Evolutionary conservation across 106 monocot genomes (phyloP).

Genomic region (Cymbidium sinense): DNA sequence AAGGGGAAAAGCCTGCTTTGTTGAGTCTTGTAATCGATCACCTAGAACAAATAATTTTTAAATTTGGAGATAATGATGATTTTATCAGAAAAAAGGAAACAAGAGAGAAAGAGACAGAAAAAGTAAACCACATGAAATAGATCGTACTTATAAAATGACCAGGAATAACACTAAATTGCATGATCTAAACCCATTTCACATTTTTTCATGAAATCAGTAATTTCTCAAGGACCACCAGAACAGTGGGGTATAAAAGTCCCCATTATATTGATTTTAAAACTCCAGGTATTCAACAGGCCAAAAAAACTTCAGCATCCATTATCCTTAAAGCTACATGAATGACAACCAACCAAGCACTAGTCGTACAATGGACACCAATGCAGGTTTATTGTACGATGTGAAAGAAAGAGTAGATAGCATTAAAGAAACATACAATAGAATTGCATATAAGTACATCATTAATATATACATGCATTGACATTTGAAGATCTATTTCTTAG

Average conservation of each 20-base stretch:
- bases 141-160: not conserved
- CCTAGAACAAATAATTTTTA: constrained; percentile 29
- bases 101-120: not conserved
- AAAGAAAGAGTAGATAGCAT: too few relatives aligned
- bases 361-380: too few relatives aligned
- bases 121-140: not conserved
- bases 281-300: too few relatives aligned
- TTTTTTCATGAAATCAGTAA: not conserved
- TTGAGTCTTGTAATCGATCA: constrained; percentile 94
- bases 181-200: not conserved
- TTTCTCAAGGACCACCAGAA: not conserved
- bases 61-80: not conserved
- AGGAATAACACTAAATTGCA: not conserved
- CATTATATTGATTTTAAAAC: too few relatives aligned
- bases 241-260: not conserved
- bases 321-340: not conserved
- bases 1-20: constrained; percentile 94
- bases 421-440: too few relatives aligned
- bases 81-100: not conserved
- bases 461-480: too few relatives aligned
- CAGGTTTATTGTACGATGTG: too few relatives aligned
- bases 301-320: not conserved
- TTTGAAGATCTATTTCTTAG: too few relatives aligned
- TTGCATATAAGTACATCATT: too few relatives aligned
- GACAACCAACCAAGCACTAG: too few relatives aligned